Evolutionary conservation across 495 filamentous ascomycete species (phyloP).

Genomic region (Clohesyomyces aquaticus): DNA sequence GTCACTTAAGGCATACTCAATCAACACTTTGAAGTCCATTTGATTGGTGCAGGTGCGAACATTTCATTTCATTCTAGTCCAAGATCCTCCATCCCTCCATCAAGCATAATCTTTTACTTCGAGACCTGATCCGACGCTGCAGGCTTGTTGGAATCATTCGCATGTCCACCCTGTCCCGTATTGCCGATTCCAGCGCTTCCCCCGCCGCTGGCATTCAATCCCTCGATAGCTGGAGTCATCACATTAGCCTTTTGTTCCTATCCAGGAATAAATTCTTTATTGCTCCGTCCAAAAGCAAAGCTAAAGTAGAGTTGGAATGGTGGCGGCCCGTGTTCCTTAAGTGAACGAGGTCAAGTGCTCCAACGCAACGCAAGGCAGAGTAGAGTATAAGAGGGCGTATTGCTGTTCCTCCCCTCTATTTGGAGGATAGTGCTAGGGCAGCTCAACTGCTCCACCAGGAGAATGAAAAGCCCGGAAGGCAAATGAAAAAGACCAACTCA

Average conservation of each 20-base stretch:
- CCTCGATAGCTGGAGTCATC: constrained; percentile 19
- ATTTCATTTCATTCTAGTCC: too few relatives aligned
- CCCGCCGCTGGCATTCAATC: constrained; percentile 35
- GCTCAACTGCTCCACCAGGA: too few relatives aligned
- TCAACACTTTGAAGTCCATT: too few relatives aligned
- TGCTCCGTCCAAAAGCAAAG: too few relatives aligned
- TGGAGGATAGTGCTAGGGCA: neutral
- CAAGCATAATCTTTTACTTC: neutral
- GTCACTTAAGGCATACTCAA: too few relatives aligned
- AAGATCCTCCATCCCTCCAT: neutral
- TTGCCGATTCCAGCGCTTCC: constrained; percentile 18
- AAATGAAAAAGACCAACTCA: too few relatives aligned
- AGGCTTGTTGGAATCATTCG: constrained; percentile 20
- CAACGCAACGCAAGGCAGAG: neutral
- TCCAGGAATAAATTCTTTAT: neutral
- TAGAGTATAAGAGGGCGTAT: neutral
- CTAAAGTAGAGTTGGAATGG: too few relatives aligned
- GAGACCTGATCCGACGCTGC: constrained; percentile 9
- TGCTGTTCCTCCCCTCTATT: neutral
- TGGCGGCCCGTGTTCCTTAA: too few relatives aligned
- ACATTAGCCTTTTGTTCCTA: neutral
- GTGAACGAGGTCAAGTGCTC: too few relatives aligned
- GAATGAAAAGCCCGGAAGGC: too few relatives aligned
- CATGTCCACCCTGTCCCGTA: neutral
- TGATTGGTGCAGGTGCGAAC: too few relatives aligned